These are phyloP conservation scores for Vigna radiata DNA, from an alignment of 306 rosid species.

Conservation along the genomic window DNA sequence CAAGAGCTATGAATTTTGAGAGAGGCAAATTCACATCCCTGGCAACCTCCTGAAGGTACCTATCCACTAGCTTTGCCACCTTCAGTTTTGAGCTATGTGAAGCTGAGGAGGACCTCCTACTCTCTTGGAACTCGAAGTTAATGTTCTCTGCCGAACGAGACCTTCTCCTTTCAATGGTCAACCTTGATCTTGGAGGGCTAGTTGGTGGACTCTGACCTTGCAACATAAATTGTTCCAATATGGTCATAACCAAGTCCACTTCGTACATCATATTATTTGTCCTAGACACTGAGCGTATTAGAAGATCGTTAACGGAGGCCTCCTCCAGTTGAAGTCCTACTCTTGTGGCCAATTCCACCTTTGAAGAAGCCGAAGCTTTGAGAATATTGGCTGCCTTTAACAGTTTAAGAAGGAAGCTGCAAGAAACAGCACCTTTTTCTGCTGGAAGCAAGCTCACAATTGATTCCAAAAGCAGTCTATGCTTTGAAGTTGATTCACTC, in stretches of 20 bases:
- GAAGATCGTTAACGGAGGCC: constrained; percentile 38
- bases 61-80: constrained; percentile 83
- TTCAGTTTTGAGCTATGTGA: constrained; percentile 54
- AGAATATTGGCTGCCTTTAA: constrained; percentile 31
- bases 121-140: constrained; percentile 37
- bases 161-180: constrained; percentile 28
- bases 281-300: constrained; percentile 31
- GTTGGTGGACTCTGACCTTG: constrained; percentile 48
- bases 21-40: constrained; percentile 74
- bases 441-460: constrained; percentile 38
- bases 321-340: constrained; percentile 43
- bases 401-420: constrained; percentile 43
- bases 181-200: constrained; percentile 42
- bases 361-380: constrained; percentile 38
- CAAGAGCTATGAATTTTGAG: constrained; percentile 69
- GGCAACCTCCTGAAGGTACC: constrained; percentile 76
- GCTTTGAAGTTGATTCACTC: constrained; percentile 13
- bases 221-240: constrained; percentile 39
- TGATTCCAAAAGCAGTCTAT: constrained; percentile 35
- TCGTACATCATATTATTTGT: constrained; percentile 19
- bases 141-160: constrained; percentile 39
- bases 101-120: constrained; percentile 40
- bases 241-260: constrained; percentile 38
- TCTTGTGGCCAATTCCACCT: constrained; percentile 35
- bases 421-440: constrained; percentile 42